Evolutionary conservation across 768 basidiomycete genomes (phyloP).

Genomic region (Lactarius evosmus): DNA sequence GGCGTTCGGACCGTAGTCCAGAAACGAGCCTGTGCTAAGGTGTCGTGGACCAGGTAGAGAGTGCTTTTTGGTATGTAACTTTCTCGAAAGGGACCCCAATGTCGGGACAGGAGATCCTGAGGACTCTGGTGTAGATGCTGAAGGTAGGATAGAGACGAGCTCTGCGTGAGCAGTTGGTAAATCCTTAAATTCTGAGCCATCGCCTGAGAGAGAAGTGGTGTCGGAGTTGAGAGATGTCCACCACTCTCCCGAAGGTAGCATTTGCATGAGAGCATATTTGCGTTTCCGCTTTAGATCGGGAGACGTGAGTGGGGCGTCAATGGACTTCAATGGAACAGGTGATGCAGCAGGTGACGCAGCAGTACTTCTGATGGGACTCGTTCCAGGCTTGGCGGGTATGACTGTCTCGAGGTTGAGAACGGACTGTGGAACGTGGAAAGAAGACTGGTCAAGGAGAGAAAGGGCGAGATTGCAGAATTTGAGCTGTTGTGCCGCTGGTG

Average conservation of each 20-base stretch:
- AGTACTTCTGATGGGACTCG: constrained; percentile 18
- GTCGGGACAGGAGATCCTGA: constrained; percentile 39
- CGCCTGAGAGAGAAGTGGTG: constrained; percentile 36
- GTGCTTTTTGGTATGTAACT: constrained; percentile 41
- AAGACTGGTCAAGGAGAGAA: constrained; percentile 69
- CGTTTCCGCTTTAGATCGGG: constrained; percentile 34
- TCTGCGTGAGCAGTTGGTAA: constrained; percentile 67
- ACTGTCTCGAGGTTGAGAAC: constrained; percentile 47
- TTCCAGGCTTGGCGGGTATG: constrained; percentile 34
- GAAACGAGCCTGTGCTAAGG: constrained; percentile 61
- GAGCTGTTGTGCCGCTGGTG: constrained; percentile 64
- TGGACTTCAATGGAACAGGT: constrained; percentile 33
- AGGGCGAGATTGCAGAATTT: constrained; percentile 72
- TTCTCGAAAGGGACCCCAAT: constrained; percentile 55
- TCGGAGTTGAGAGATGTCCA: constrained; percentile 69
- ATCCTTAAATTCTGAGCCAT: constrained; percentile 44
- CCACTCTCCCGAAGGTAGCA: constrained; percentile 70
- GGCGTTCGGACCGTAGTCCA: constrained; percentile 74
- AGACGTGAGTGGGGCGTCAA: constrained; percentile 33
- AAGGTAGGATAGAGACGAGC: constrained; percentile 68
- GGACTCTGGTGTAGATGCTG: constrained; percentile 40
- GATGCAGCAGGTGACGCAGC: constrained; percentile 31
- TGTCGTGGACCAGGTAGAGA: constrained; percentile 49
- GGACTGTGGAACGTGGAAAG: constrained; percentile 45
- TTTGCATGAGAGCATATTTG: constrained; percentile 76